phyloP scores from a whole-genome alignment of 2,329 filamentous ascomycete species.

The Macrophomina pseudophaseolina region DNA sequence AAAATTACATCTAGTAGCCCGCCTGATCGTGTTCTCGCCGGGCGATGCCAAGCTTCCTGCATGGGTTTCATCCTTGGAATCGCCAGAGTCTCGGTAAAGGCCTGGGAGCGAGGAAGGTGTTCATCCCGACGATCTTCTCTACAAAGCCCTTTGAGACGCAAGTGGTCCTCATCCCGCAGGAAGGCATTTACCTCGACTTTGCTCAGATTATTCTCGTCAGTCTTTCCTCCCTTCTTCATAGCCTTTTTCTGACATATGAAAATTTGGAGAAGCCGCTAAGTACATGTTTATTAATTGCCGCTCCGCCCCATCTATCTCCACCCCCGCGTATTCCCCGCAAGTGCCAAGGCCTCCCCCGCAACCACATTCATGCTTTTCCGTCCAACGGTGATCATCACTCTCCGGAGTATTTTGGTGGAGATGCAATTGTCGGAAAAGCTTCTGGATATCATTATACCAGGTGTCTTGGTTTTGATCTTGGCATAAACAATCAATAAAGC shows the following conservation, averaged over 20 bases:
- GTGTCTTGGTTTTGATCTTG: conserved; percentile 9
- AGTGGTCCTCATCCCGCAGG: no score
- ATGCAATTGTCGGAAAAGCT: not conserved
- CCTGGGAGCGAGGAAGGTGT: not conserved
- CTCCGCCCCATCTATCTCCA: not conserved
- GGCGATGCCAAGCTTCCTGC: not conserved
- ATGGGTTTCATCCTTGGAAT: not conserved
- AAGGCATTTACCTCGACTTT: no score
- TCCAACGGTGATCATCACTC: not conserved
- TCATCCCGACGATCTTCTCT: no score
- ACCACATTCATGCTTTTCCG: conserved; percentile 7
- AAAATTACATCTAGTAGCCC: not conserved
- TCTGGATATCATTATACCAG: not conserved
- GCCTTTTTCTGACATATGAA: not conserved
- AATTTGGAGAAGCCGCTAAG: no score
- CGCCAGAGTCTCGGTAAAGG: not conserved
- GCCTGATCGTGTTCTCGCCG: not conserved
- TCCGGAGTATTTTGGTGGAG: not conserved
- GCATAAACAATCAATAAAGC: not conserved
- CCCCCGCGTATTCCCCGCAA: conserved; percentile 20
- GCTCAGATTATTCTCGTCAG: no score
- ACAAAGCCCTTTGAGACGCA: no score
- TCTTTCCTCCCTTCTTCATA: no score
- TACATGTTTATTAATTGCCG: not conserved
- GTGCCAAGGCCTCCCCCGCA: conserved; percentile 17